phyloP scores from a whole-genome alignment of 805 yeast species.

The Sugiyamaella valdiviana region DNA sequence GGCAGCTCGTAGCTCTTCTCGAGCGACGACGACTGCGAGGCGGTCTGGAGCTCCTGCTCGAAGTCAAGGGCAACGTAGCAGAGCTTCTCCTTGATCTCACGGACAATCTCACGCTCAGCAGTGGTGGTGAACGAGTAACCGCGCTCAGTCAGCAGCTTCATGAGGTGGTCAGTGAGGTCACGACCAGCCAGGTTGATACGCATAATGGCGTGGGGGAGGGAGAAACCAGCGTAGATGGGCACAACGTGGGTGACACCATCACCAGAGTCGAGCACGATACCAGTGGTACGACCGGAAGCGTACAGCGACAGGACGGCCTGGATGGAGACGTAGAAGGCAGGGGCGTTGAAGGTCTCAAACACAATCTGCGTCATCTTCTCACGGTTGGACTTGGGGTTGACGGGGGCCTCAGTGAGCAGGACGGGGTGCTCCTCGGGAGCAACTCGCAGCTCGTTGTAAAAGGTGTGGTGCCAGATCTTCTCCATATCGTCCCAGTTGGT shows the following conservation, averaged over 20 bases:
- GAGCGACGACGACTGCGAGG: conserved; percentile 95
- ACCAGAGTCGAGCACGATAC: conserved; percentile 99
- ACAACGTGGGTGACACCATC: conserved; percentile 99
- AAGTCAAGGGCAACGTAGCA: conserved; percentile 99
- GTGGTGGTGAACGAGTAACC: conserved; percentile 98
- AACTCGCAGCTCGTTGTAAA: conserved; percentile 99
- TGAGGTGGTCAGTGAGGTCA: conserved; percentile 97
- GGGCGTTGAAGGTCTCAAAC: conserved; percentile 98
- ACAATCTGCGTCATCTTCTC: conserved; percentile 99
- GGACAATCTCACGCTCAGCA: conserved; percentile 95
- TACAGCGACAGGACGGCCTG: conserved; percentile 97
- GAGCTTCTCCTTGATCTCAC: conserved; percentile 95
- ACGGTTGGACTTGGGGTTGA: conserved; percentile 99
- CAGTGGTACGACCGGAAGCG: conserved; percentile 99
- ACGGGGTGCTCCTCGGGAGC: conserved; percentile 99
- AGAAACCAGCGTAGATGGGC: conserved; percentile 99
- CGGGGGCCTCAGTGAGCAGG: conserved; percentile 98
- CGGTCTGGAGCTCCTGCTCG: conserved; percentile 99
- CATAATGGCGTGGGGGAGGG: conserved; percentile 96
- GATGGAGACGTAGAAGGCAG: conserved; percentile 97
- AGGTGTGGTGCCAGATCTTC: conserved; percentile 99
- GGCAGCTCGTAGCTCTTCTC: conserved; percentile 99
- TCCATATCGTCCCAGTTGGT: conserved; percentile 99
- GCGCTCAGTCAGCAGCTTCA: conserved; percentile 97
- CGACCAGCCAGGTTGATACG: conserved; percentile 99